Percentiles rank a stretch among this genome's conserved stretches.
phyloP scores from a whole-genome alignment of 2,329 filamentous ascomycete genomes.

The Penicillium sclerotigenum region DNA sequence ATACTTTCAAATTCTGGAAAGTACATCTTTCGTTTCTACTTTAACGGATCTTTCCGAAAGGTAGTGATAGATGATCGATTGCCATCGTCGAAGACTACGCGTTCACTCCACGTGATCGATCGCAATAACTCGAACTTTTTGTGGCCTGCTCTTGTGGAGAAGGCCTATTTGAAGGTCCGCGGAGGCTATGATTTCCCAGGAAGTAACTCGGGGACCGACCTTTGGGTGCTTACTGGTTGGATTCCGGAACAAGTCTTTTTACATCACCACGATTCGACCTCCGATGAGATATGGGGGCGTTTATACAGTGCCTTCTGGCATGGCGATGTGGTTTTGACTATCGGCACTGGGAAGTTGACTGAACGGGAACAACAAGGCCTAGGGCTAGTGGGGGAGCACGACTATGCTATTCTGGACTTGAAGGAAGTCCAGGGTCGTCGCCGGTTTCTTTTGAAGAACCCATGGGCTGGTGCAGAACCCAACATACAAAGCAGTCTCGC shows the following conservation, averaged over 20 bases:
- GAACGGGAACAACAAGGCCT: constrained; percentile 72
- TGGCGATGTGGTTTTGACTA: constrained; percentile 80
- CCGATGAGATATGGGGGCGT: constrained; percentile 72
- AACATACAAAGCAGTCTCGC: constrained; percentile 19
- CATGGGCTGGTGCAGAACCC: constrained; percentile 74
- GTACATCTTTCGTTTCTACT: constrained; percentile 88
- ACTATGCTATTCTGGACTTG: constrained; percentile 87
- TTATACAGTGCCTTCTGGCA: constrained; percentile 70
- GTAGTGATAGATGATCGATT: constrained; percentile 87
- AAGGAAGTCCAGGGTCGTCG: constrained; percentile 61
- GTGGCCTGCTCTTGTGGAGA: constrained; percentile 92
- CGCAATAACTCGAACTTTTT: constrained; percentile 74
- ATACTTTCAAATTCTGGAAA: constrained; percentile 72
- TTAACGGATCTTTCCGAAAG: constrained; percentile 87
- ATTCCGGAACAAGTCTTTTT: constrained; percentile 94
- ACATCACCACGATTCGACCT: constrained; percentile 77
- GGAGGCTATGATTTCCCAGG: constrained; percentile 97
- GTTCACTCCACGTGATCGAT: constrained; percentile 83
- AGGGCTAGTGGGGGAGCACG: constrained; percentile 84
- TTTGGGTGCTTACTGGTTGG: constrained; percentile 93
- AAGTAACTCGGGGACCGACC: constrained; percentile 92
- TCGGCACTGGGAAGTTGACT: constrained; percentile 83
- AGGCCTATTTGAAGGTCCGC: constrained; percentile 91
- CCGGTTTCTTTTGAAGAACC: constrained; percentile 85
- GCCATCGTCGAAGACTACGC: constrained; percentile 68